Evolutionary conservation across 371 early-diverging fungal genomes (phyloP).

Genomic region (Circinella minor): DNA sequence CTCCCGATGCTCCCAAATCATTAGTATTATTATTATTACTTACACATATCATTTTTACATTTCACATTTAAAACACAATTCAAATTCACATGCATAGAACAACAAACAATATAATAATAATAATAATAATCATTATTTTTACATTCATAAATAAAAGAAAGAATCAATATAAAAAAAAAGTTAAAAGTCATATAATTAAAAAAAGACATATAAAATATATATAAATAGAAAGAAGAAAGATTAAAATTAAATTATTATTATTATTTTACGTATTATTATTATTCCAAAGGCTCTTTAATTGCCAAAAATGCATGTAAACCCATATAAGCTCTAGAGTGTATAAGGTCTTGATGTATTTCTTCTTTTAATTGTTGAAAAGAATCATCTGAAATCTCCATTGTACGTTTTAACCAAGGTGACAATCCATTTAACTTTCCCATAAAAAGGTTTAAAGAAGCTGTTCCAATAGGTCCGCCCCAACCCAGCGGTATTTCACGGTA

Average conservation of each 20-base stretch:
- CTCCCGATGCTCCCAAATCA: too few species aligned
- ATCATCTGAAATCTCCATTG: conserved; percentile 21
- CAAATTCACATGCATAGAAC: too few species aligned
- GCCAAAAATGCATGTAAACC: conserved; percentile 42
- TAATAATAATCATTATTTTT: too few species aligned
- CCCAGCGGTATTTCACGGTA: conserved; percentile 43
- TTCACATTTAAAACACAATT: too few species aligned
- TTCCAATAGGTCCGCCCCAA: conserved; percentile 45
- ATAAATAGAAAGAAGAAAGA: neutral
- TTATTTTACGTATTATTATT: neutral
- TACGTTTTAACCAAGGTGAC: conserved; percentile 23
- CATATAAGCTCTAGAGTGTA: conserved; percentile 34
- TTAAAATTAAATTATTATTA: neutral
- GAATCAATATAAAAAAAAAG: too few species aligned
- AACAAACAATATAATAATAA: too few species aligned
- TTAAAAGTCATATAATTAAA: neutral
- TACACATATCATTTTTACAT: too few species aligned
- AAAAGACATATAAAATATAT: neutral
- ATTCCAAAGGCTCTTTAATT: conserved; percentile 28
- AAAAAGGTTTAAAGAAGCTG: conserved; percentile 32
- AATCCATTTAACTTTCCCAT: conserved; percentile 22
- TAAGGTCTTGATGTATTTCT: conserved; percentile 19
- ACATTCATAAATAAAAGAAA: too few species aligned
- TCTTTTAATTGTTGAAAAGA: conserved; percentile 16
- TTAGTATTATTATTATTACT: too few species aligned